These are phyloP conservation scores for Graphium sp. DNA, from an alignment of 2,329 filamentous ascomycete species.

Conservation along the genomic window DNA sequence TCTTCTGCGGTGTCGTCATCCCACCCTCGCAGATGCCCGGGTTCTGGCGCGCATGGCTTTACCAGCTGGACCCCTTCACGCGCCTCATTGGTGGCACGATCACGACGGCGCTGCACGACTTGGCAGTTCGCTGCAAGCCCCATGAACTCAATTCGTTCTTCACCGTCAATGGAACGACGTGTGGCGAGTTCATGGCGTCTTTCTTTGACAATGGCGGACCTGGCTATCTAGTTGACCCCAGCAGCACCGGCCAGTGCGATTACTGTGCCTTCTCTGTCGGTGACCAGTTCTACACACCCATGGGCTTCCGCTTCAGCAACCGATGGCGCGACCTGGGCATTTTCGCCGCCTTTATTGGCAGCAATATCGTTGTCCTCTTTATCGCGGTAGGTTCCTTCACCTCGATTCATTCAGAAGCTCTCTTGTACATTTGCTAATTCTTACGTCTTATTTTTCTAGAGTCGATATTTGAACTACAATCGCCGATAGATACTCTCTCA, in stretches of 20 bases:
- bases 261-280: conserved; percentile 73
- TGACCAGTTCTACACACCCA: conserved; percentile 59
- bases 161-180: conserved; percentile 47
- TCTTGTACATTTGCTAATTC: background rate
- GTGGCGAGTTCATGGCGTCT: conserved; percentile 56
- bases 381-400: conserved; percentile 25
- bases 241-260: conserved; percentile 44
- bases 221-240: conserved; percentile 55
- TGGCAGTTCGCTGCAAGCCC: conserved; percentile 41
- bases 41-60: conserved; percentile 70
- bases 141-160: conserved; percentile 52
- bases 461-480: conserved; percentile 36
- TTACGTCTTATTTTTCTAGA: conserved; percentile 15
- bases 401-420: background rate
- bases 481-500: too few species aligned
- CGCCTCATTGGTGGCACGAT: conserved; percentile 68
- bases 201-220: conserved; percentile 54
- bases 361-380: conserved; percentile 51
- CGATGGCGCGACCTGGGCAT: conserved; percentile 78
- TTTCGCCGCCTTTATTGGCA: conserved; percentile 56
- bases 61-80: conserved; percentile 71
- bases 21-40: conserved; percentile 59
- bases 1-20: conserved; percentile 81
- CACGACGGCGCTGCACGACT: conserved; percentile 55
- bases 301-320: conserved; percentile 49